Evolutionary conservation across 2,329 filamentous ascomycete genomes (phyloP).

Genomic region (Juglanconis sp.): DNA sequence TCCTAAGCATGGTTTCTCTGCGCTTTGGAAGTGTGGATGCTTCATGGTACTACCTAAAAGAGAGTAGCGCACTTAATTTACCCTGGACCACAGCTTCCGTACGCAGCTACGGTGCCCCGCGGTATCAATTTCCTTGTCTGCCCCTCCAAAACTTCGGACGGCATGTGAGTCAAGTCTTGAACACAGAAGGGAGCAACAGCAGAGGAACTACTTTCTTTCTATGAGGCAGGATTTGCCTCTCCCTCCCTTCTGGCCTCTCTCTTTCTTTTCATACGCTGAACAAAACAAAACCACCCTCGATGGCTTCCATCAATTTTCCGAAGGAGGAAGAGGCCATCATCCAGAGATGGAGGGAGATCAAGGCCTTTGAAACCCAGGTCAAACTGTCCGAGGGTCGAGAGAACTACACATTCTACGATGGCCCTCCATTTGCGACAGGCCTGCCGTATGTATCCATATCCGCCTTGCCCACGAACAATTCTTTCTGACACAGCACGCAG

Average conservation of each 20-base stretch:
- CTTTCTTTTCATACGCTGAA: neutral
- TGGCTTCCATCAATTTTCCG: slow-evolving; percentile 87
- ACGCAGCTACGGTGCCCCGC: neutral
- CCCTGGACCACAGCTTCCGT: too few relatives aligned
- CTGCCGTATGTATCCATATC: slow-evolving; percentile 36
- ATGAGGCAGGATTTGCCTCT: neutral
- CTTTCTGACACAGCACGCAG: slow-evolving; percentile 3
- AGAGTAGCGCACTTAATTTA: too few relatives aligned
- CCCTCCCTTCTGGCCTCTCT: neutral
- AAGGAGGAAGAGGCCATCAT: slow-evolving; percentile 86
- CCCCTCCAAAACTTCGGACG: slow-evolving; percentile 16
- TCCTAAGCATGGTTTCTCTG: too few relatives aligned
- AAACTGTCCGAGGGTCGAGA: slow-evolving; percentile 79
- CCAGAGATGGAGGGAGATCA: slow-evolving; percentile 83
- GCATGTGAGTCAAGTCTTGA: slow-evolving; percentile 16
- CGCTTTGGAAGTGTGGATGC: too few relatives aligned
- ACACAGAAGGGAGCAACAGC: neutral
- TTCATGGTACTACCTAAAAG: too few relatives aligned
- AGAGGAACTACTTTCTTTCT: neutral
- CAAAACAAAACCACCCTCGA: slow-evolving; percentile 21
- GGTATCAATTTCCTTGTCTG: slow-evolving; percentile 3
- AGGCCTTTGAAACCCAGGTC: slow-evolving; percentile 82
- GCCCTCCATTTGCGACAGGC: slow-evolving; percentile 74
- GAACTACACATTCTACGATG: slow-evolving; percentile 94
- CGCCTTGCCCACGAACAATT: neutral